These are phyloP conservation scores for Schizothecium vesticola DNA, from an alignment of 495 filamentous ascomycete species.

Conservation along the genomic window DNA sequence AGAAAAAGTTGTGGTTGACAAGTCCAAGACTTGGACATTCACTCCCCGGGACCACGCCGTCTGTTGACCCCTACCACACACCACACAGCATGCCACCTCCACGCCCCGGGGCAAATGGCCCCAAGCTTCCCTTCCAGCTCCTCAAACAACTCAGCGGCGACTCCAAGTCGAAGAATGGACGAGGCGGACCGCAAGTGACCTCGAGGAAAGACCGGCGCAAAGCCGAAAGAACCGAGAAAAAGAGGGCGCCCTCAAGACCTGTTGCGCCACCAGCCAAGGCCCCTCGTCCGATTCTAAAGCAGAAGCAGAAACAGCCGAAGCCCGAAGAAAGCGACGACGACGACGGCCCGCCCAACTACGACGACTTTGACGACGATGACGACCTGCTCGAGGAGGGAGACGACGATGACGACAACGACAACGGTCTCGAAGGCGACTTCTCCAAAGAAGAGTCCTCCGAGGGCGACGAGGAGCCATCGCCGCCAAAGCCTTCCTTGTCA, in stretches of 20 bases:
- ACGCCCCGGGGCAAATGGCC: background rate
- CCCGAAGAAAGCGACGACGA: constrained; percentile 14
- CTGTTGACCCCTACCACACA: background rate
- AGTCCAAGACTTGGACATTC: background rate
- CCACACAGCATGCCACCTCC: background rate
- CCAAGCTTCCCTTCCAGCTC: background rate
- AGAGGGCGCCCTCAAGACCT: background rate
- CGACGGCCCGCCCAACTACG: background rate
- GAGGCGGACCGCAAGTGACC: background rate
- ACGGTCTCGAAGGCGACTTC: constrained; percentile 42
- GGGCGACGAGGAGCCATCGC: constrained; percentile 18
- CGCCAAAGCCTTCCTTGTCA: constrained; percentile 38
- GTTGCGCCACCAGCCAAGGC: background rate
- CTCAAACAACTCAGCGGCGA: constrained; percentile 4
- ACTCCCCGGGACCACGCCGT: background rate
- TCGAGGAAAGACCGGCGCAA: constrained; percentile 49
- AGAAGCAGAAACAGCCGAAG: constrained; percentile 15
- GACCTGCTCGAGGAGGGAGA: constrained; percentile 22
- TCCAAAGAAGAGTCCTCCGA: constrained; percentile 18
- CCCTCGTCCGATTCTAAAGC: constrained; percentile 18
- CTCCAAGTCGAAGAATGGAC: background rate
- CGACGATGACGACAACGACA: constrained; percentile 25
- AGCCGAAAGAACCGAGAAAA: constrained; percentile 41
- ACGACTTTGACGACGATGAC: constrained; percentile 26
- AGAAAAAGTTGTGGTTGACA: background rate